Evolutionary conservation across 495 filamentous ascomycete genomes (phyloP).

Genomic region (Letharia lupina): DNA sequence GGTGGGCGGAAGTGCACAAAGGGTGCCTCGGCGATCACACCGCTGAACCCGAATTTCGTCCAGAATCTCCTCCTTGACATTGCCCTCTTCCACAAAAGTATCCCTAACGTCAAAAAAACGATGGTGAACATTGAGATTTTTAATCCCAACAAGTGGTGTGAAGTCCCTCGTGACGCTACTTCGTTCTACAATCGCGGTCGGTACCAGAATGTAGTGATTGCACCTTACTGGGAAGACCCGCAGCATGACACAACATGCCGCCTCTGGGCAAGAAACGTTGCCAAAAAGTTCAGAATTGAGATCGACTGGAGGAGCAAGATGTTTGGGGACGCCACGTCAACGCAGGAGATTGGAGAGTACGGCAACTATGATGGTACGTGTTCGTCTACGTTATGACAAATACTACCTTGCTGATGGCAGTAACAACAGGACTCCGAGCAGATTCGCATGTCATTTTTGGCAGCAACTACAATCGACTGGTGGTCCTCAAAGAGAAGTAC

Average conservation of each 20-base stretch:
- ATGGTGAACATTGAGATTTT: constrained; percentile 26
- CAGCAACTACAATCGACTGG: constrained; percentile 33
- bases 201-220: constrained; percentile 20
- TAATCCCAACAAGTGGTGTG: constrained; percentile 13
- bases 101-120: constrained; percentile 15
- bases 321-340: not conserved
- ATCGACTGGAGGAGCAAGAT: constrained; percentile 15
- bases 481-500: constrained; percentile 37
- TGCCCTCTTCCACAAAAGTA: constrained; percentile 11
- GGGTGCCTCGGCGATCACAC: constrained; percentile 36
- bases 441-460: constrained; percentile 35
- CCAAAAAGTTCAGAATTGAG: constrained; percentile 18
- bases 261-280: constrained; percentile 23
- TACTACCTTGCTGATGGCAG: not conserved
- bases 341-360: constrained; percentile 19
- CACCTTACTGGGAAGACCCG: constrained; percentile 19
- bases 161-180: constrained; percentile 21
- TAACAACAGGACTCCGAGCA: constrained; percentile 1
- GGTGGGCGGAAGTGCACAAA: constrained; percentile 27
- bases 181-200: constrained; percentile 29
- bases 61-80: constrained; percentile 33
- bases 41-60: constrained; percentile 30
- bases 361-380: constrained; percentile 18
- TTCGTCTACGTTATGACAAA: not conserved
- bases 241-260: constrained; percentile 28